These are phyloP conservation scores for Prunus dulcis DNA, from an alignment of 306 rosid genomes.

Conservation along the genomic window DNA sequence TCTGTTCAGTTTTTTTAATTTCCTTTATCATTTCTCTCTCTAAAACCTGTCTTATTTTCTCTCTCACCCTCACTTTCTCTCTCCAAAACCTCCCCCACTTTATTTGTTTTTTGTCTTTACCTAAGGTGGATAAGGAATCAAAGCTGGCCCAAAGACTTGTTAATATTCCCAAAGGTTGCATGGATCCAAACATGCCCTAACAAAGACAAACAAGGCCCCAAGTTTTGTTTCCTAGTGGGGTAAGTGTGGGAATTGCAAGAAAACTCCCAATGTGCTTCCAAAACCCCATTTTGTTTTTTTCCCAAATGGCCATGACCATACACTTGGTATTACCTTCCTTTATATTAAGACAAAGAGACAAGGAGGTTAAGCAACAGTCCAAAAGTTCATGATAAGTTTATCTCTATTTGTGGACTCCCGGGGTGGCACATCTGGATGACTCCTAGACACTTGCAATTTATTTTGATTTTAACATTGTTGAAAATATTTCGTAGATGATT, in stretches of 20 bases:
- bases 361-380: constrained; percentile 37
- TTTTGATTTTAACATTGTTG: no score
- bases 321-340: constrained; percentile 53
- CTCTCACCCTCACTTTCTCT: background rate
- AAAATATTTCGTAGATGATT: no score
- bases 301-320: constrained; percentile 41
- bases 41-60: background rate
- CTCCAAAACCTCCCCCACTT: constrained; percentile 17
- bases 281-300: constrained; percentile 45
- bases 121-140: constrained; percentile 59
- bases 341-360: constrained; percentile 51
- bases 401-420: constrained; percentile 46
- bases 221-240: constrained; percentile 50
- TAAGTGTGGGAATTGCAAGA: constrained; percentile 39
- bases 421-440: constrained; percentile 29
- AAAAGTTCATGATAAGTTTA: constrained; percentile 46
- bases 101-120: constrained; percentile 43
- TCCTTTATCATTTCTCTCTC: constrained; percentile 17
- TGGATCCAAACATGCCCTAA: constrained; percentile 53
- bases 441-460: no score
- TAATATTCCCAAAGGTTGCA: constrained; percentile 50
- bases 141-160: constrained; percentile 26
- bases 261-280: constrained; percentile 35
- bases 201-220: constrained; percentile 60
- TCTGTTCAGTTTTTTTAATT: background rate